Conservation (phyloP, 2,329 filamentous ascomycete species). For the Colletotrichum noveboracense region DNA sequence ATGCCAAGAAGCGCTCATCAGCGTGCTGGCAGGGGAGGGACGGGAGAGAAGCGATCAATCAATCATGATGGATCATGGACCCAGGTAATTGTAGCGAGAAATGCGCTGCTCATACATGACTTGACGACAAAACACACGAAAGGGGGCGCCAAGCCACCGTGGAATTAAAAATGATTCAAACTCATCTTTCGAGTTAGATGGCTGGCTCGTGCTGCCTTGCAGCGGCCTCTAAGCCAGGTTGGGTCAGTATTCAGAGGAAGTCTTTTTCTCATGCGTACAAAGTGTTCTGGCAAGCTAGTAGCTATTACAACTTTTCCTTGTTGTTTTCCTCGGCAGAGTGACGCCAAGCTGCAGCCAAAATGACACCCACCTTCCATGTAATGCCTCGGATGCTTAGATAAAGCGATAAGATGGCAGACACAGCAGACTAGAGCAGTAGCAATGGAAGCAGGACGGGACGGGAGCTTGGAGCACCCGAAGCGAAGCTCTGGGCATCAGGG, state of each 20-base stretch:
- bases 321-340: neutral
- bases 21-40: neutral
- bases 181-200: neutral
- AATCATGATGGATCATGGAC: neutral
- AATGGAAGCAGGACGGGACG: neutral
- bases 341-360: neutral
- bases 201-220: neutral
- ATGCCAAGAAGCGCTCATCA: neutral
- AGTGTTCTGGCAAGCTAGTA: neutral
- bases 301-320: neutral
- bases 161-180: neutral
- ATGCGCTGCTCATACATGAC: neutral
- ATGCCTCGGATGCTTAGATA: neutral
- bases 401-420: neutral
- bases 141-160: conserved; percentile 2
- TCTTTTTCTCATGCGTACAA: neutral
- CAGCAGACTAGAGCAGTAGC: neutral
- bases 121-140: neutral
- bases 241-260: neutral
- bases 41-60: neutral
- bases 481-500: neutral
- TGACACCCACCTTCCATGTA: neutral
- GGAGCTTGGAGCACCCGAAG: neutral
- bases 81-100: neutral
- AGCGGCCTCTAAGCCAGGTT: neutral